Conservation (phyloP, 2,329 filamentous ascomycete species). For the Sporothrix phasma region DNA sequence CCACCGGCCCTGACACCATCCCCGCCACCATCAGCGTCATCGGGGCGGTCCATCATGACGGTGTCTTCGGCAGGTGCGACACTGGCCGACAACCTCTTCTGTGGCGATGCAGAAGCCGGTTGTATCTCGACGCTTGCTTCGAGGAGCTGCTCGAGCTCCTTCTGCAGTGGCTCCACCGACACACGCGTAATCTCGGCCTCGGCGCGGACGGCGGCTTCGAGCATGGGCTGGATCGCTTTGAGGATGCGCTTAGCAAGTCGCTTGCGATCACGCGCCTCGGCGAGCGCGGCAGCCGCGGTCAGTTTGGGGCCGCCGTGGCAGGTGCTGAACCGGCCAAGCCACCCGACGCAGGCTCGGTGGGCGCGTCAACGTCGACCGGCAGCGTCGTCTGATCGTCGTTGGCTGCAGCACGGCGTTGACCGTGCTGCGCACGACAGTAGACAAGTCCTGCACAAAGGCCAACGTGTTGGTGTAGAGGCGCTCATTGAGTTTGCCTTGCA, state of each 20-base stretch:
- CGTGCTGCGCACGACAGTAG: slow-evolving; percentile 41
- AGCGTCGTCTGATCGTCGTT: slow-evolving; percentile 24
- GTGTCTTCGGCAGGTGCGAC: not conserved
- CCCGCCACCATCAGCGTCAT: slow-evolving; percentile 16
- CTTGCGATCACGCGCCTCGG: slow-evolving; percentile 69
- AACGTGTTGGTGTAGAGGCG: slow-evolving; percentile 50
- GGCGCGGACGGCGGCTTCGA: slow-evolving; percentile 66
- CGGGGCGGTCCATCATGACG: slow-evolving; percentile 23
- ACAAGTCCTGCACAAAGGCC: slow-evolving; percentile 47
- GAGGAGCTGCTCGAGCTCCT: slow-evolving; percentile 64
- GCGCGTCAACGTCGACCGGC: slow-evolving; percentile 21
- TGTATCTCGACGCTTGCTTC: slow-evolving; percentile 54
- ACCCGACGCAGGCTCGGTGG: not conserved
- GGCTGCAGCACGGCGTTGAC: slow-evolving; percentile 31
- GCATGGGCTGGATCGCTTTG: slow-evolving; percentile 65
- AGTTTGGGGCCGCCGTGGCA: not conserved
- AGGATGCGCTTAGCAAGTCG: slow-evolving; percentile 84
- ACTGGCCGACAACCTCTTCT: not conserved
- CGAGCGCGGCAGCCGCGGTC: slow-evolving; percentile 27
- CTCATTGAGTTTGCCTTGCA: slow-evolving; percentile 44
- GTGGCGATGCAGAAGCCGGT: slow-evolving; percentile 30
- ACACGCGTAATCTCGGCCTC: slow-evolving; percentile 73
- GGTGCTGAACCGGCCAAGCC: not conserved
- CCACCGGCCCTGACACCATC: slow-evolving; percentile 22
- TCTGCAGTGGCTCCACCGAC: slow-evolving; percentile 57